Evolutionary conservation across 345 rosid species (phyloP).

Genomic region (Brassica incana): DNA sequence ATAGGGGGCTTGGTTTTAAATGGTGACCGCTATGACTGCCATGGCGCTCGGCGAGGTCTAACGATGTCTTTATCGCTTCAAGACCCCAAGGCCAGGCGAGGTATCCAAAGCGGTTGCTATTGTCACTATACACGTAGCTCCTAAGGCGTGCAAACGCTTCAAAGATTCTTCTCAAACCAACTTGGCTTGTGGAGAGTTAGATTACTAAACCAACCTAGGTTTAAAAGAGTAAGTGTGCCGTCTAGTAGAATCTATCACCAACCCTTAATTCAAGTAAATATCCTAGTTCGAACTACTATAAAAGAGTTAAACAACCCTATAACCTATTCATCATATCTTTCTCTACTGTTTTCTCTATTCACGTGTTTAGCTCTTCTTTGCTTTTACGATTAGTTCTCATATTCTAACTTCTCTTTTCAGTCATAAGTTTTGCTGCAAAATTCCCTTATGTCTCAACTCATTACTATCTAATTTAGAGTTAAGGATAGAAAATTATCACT

Average conservation of each 20-base stretch:
- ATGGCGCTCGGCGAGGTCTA: not conserved
- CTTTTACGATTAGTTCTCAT: not conserved
- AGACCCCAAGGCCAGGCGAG: not conserved
- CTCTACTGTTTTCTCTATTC: not conserved
- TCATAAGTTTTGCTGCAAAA: not conserved
- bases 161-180: not conserved
- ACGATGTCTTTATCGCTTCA: not conserved
- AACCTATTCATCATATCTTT: not conserved
- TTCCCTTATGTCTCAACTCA: no score
- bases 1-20: not conserved
- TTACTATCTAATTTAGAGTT: not conserved
- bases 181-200: not conserved
- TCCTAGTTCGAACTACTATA: not conserved
- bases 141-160: not conserved
- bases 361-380: not conserved
- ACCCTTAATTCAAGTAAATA: not conserved
- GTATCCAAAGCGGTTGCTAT: not conserved
- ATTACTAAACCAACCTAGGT: not conserved
- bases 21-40: not conserved
- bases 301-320: not conserved
- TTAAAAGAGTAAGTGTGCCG: not conserved
- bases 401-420: not conserved
- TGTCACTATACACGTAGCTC: not conserved
- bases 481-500: not conserved
- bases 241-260: not conserved